Evolutionary conservation across 1,284 basidiomycete genomes (phyloP).

Genomic region (Malassezia equina): DNA sequence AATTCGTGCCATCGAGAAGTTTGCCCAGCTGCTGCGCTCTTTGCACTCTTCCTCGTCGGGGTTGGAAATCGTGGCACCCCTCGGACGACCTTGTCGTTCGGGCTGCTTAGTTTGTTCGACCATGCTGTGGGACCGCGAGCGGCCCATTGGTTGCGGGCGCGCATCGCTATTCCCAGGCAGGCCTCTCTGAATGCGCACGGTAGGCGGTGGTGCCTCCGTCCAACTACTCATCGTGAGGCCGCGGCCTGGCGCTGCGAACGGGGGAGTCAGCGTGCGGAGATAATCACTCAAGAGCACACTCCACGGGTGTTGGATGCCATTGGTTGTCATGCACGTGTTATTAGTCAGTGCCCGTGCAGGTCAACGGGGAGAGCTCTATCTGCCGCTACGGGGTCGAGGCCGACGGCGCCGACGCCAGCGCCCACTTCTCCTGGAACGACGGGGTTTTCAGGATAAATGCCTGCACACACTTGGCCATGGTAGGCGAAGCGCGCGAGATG

Average conservation of each 20-base stretch:
- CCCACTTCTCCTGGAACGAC: slow-evolving; percentile 6
- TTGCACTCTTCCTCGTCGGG: not conserved
- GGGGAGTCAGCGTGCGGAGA: not conserved
- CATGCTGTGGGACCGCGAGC: not conserved
- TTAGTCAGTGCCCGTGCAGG: not conserved
- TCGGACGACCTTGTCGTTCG: not conserved
- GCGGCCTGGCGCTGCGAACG: not conserved
- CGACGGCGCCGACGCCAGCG: not conserved
- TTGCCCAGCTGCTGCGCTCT: not conserved
- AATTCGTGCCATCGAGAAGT: not conserved
- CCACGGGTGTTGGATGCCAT: not conserved
- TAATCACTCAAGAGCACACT: not conserved
- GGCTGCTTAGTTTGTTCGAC: not conserved
- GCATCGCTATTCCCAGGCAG: not conserved
- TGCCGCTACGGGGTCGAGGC: not conserved
- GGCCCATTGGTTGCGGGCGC: not conserved
- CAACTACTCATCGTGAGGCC: not conserved
- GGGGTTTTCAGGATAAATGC: slow-evolving; percentile 27
- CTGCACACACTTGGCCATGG: slow-evolving; percentile 42
- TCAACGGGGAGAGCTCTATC: not conserved
- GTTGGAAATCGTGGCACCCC: not conserved
- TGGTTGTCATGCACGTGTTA: not conserved
- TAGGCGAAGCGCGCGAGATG: slow-evolving; percentile 51
- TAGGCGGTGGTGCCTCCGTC: not conserved
- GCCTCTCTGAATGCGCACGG: not conserved